Evolutionary conservation across 805 yeast species (phyloP), one percentile per base, ranked within the genome.

Genomic region (Hyphopichia homilentoma): DNA sequence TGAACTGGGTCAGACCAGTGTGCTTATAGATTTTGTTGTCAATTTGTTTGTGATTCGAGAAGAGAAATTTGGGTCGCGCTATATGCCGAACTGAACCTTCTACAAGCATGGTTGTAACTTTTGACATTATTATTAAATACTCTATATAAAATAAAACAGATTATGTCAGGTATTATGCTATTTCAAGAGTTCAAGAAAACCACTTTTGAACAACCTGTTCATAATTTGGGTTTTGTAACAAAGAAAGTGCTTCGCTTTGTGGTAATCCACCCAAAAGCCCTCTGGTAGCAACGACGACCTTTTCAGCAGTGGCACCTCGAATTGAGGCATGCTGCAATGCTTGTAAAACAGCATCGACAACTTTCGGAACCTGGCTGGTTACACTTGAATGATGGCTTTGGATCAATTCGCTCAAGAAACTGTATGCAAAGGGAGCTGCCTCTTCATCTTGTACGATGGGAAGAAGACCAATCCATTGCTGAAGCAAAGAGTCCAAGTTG

Each of bases 391-490:
- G 88, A 32, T 75, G 72, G 33, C 70, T 71, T 31, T 80, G 81
- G 25, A 88, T 81, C 49, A 89, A 65, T 39, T 81, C 83, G 6
- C 79, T 64, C 43, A 89, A 65, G 53, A 86, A 89, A 45, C 73
- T 69, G 61, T 87, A 93, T 13, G 86, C 79, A 56, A 73, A 86
- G 11, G 87, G 79, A 4, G 97, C 97, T 4, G 95, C 95, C 44
- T 84, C 93, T 25, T 79, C 83, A 55, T 93, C 97, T 45, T 78
- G 83, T 15, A 79, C 59, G 25, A 90, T 74, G 15, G 97, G 98
- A 44, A 93, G 73, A 7, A 86, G 72, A 40, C 73, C 71, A 33
- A 93, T 65, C 97, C 97, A 93, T 39, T 74, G 81, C 19, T 69
- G 73, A 30, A 85, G 64, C 16, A 84, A 74, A 16, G 73, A 67